These are phyloP conservation scores for Cladosporium sp. DNA, from an alignment of 2,329 filamentous ascomycete genomes.

Conservation along the genomic window DNA sequence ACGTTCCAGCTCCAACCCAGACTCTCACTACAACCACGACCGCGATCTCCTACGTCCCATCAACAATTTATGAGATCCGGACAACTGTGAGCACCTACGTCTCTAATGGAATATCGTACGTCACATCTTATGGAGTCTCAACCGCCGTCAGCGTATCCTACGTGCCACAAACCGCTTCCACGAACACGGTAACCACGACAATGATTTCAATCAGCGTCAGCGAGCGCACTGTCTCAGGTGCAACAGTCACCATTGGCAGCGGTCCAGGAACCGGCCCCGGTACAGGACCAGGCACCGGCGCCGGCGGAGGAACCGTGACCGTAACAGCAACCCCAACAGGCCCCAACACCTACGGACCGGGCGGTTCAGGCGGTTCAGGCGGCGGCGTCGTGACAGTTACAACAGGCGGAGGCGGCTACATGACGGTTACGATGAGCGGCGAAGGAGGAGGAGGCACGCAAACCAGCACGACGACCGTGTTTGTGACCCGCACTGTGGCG, in stretches of 20 bases:
- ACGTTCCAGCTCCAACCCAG: conserved; percentile 27
- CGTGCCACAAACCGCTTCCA: conserved; percentile 14
- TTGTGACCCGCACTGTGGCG: conserved; percentile 20
- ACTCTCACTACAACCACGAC: conserved; percentile 34
- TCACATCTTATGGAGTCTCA: conserved; percentile 33
- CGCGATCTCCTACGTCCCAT: conserved; percentile 23
- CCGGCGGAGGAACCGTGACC: conserved; percentile 24
- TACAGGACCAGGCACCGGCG: conserved; percentile 6
- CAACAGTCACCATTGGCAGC: conserved; percentile 21
- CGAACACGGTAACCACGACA: conserved; percentile 25
- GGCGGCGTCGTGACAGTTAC: conserved; percentile 22
- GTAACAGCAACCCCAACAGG: conserved; percentile 23
- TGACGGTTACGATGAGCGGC: conserved; percentile 29
- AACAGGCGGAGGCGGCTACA: conserved; percentile 26
- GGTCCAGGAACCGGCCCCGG: conserved; percentile 14
- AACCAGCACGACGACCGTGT: conserved; percentile 24
- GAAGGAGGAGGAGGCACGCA: conserved; percentile 14
- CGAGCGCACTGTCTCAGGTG: conserved; percentile 19
- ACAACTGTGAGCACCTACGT: conserved; percentile 23
- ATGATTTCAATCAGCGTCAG: conserved; percentile 26
- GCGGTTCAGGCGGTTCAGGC: background rate
- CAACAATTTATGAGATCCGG: conserved; percentile 15
- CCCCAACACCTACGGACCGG: conserved; percentile 1
- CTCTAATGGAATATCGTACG: conserved; percentile 32
- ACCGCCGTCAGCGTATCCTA: conserved; percentile 26